Base-by-base conservation (phyloP, 225 moss, liverwort and hornwort genomes). In the Anthoceros angustus region DNA sequence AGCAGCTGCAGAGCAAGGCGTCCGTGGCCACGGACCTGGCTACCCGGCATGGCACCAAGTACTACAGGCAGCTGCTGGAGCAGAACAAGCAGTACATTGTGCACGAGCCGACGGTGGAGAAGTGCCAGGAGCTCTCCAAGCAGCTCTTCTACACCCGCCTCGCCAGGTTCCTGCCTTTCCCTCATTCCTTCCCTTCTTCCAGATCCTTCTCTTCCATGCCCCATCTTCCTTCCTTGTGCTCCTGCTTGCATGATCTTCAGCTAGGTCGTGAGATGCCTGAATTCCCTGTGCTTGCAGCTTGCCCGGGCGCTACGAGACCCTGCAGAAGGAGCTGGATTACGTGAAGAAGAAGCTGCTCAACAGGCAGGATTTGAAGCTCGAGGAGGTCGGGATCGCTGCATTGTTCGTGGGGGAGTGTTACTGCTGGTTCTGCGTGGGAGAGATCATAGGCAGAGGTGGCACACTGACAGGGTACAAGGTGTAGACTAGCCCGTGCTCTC, bases 401-500 rank as follows among this genome's bases (percentile, higher is more conserved):
- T 69, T 93, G 68, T 93, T 93, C 61, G 70, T 73, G 26, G 78
- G 81, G 38, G 89, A 93, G 69, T 84, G 86, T 79, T 93, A 89
- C 48, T 89, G 78, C 4, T 92, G 92, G 85, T 86, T 74, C 69
- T 86, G 92, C 75, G 78, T 87, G 32, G 88, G 92, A 32, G 92
- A 93, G 71, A 89, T 87, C 14, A 69, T 86, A 25, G 92, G 92
- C 72, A 81, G 92, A 62, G 92, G 89, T 11, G 82, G 87, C 71
- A 84, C 87, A 39, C 66, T 93, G 45, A 89, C 87, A 24, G 89
- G 93, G 39, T 89, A 87, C 80, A 89, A 86, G 70, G 76, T 89
- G 10, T 86, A 68, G 66, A 15, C 5, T 7, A 5, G 1, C 55
- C 55, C 55, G 18, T 18, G 32, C 32, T 4, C 32, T 32, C 32